Conservation (phyloP, 2,329 filamentous ascomycete genomes). For the Pestalotiopsis sp. region DNA sequence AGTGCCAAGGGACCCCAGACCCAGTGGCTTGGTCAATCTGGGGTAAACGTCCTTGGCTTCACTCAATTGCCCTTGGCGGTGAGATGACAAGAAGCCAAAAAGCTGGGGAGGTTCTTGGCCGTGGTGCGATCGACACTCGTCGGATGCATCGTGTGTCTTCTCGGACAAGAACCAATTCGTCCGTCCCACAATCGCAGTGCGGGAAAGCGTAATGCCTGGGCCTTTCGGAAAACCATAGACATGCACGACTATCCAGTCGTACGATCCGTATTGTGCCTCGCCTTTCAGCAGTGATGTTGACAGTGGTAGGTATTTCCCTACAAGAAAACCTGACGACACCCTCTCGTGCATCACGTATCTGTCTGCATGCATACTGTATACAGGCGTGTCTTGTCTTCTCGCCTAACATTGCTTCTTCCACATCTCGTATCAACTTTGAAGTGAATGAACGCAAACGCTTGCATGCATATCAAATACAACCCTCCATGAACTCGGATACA, state of each 20-base stretch:
- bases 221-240: not conserved
- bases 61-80: not conserved
- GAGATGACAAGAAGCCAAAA: not conserved
- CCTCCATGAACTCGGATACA: no score
- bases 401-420: no score
- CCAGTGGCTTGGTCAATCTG: not conserved
- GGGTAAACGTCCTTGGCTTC: not conserved
- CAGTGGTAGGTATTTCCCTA: not conserved
- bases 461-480: no score
- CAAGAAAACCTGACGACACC: no score
- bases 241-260: not conserved
- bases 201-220: no score
- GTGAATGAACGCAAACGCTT: no score
- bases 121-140: not conserved
- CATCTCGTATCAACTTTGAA: no score
- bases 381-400: no score
- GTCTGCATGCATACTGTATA: no score
- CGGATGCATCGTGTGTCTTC: not conserved
- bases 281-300: not conserved
- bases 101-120: not conserved
- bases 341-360: no score
- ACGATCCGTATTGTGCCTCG: not conserved
- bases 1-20: not conserved
- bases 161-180: not conserved
- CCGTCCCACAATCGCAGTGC: not conserved